Evolutionary conservation across 805 yeast species (phyloP), one percentile per base, ranked within the genome.

Genomic region (Debaryomyces prosopidis): DNA sequence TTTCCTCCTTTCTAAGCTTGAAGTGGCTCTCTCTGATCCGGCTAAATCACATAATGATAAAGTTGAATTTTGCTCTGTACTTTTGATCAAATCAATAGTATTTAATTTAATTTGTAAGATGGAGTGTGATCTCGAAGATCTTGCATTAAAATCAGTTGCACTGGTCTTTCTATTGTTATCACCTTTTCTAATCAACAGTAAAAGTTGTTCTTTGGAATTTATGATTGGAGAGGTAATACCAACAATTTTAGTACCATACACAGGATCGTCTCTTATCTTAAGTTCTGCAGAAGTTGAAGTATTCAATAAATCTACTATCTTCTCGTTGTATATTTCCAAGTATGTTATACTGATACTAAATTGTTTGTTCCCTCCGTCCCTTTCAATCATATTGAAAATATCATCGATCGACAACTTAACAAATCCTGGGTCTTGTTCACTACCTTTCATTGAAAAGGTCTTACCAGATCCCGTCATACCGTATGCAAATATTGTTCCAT

Each of bases 381-480:
- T 40, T 37, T 32, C 80, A 17, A 69, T 72, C 42, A 75, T 74
- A 11, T 71, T 65, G 57, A 83, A 90, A 2, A 87, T 71, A 36
- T 79, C 78, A 44, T 75, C 71, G 10, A 84, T 83, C 4, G 92
- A 84, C 32, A 82, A 68, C 33, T 85, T 82, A 36, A 90, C 85
- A 40, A 89, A 73, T 3, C 96, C 96, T 0, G 84, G 82, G 49
- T 82, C 84, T 4, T 53, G 49, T 2, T 64, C 71, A 20, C 75
- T 70, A 26, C 96, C 96, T 50, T 84, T 84, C 96, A 89, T 89
- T 2, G 96, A 80, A 59, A 79, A 83, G 0, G 97, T 89, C 63
- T 89, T 89, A 9, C 97, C 97, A 1, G 95, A 85, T 0, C 96
- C 96, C 0, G 97, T 89, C 89, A 87, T 87, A 30, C 97, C 97